Evolutionary conservation across 2,329 filamentous ascomycete genomes (phyloP).

Genomic region (Hypoxylon sp.): DNA sequence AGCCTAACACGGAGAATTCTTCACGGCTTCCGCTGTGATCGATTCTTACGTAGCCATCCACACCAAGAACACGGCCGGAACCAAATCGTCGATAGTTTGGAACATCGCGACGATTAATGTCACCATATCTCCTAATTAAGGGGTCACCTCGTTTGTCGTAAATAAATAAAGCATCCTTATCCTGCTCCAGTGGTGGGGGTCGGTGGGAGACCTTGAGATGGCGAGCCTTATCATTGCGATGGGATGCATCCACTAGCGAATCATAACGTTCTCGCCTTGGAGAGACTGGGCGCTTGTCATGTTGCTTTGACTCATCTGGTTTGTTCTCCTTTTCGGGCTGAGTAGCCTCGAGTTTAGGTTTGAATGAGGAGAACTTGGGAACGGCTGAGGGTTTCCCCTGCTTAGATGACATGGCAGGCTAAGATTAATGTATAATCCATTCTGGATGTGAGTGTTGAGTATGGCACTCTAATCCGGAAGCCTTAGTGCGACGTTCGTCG

Average conservation of each 20-base stretch:
- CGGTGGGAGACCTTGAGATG: conserved; percentile 32
- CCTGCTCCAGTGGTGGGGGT: conserved; percentile 25
- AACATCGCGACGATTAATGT: conserved; percentile 78
- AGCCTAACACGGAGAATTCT: conserved; percentile 65
- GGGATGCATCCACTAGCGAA: conserved; percentile 26
- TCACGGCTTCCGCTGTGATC: conserved; percentile 74
- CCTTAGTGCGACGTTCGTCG: neutral
- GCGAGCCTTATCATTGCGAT: conserved; percentile 15
- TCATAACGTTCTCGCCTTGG: conserved; percentile 21
- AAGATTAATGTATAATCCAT: conserved; percentile 18
- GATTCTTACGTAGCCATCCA: conserved; percentile 72
- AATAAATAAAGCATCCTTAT: conserved; percentile 63
- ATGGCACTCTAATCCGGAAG: neutral
- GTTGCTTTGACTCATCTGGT: conserved; percentile 32
- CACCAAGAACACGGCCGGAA: conserved; percentile 78
- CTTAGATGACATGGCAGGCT: conserved; percentile 47
- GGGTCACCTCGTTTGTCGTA: conserved; percentile 83
- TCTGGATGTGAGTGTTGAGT: neutral
- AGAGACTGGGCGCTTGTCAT: conserved; percentile 17
- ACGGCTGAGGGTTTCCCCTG: conserved; percentile 57
- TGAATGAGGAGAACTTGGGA: conserved; percentile 84
- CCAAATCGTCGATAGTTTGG: conserved; percentile 80
- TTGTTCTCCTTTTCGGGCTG: conserved; percentile 36
- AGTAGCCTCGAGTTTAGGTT: conserved; percentile 60
- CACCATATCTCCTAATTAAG: conserved; percentile 81